A percentile compares a stretch with the other conserved stretches of the same genome.
phyloP scores from a whole-genome alignment of 2,329 filamentous ascomycete species.

The Pseudogymnoascus sp. region DNA sequence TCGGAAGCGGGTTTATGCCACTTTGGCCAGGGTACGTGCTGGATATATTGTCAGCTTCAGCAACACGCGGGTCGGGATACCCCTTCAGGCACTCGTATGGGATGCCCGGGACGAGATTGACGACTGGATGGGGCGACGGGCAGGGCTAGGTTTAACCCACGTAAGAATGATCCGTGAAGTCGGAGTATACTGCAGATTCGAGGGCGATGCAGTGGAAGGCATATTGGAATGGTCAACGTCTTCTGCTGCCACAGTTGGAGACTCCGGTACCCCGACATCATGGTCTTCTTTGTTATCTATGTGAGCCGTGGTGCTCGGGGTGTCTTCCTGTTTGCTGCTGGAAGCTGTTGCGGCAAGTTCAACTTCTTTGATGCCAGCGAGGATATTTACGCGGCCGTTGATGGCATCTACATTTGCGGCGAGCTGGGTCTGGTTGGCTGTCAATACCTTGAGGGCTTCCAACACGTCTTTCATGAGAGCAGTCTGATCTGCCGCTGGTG shows the following conservation, averaged over 20 bases:
- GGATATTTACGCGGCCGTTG: conserved; percentile 54
- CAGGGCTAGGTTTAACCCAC: conserved; percentile 22
- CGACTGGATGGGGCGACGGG: background rate
- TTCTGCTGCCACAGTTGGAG: conserved; percentile 28
- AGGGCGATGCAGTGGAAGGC: conserved; percentile 14
- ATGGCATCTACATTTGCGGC: conserved; percentile 53
- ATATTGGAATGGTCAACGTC: conserved; percentile 18
- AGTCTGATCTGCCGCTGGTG: conserved; percentile 24
- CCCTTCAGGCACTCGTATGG: background rate
- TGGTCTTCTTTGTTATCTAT: conserved; percentile 17
- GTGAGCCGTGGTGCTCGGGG: conserved; percentile 12
- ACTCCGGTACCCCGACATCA: conserved; percentile 26
- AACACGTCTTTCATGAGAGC: conserved; percentile 49
- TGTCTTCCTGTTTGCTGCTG: background rate
- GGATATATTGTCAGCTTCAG: conserved; percentile 12
- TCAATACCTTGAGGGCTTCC: conserved; percentile 47
- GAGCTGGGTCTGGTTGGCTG: conserved; percentile 49
- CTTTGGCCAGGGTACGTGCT: conserved; percentile 89
- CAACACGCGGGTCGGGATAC: conserved; percentile 4
- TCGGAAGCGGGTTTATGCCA: conserved; percentile 82
- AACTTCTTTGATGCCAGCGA: conserved; percentile 52
- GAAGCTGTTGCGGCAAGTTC: conserved; percentile 35
- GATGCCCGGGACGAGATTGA: background rate
- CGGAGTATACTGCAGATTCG: conserved; percentile 31
- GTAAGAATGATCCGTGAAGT: conserved; percentile 62